A percentile compares a stretch with the other conserved stretches of the same genome.
These are phyloP conservation scores for Trametes villosa DNA, from an alignment of 768 basidiomycete species.

Conservation along the genomic window DNA sequence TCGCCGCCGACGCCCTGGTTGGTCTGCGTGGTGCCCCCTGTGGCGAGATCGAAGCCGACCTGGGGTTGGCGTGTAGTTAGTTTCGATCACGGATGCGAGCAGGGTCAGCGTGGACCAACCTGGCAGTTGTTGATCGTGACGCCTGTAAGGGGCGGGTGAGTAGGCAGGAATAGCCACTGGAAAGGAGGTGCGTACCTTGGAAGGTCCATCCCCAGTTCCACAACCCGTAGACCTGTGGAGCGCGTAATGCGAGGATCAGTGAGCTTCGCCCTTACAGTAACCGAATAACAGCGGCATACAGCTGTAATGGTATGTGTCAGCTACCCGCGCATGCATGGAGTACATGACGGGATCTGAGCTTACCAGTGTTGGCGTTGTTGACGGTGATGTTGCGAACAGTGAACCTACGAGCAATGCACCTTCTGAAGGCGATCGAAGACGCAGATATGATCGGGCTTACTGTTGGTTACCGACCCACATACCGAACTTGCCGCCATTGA, in stretches of 20 bases:
- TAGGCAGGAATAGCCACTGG: not conserved
- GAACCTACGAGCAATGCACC: slow-evolving; percentile 43
- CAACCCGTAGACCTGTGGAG: slow-evolving; percentile 24
- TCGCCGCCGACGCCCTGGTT: slow-evolving; percentile 52
- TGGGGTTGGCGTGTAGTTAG: slow-evolving; percentile 1
- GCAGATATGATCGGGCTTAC: slow-evolving; percentile 38
- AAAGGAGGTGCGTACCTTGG: slow-evolving; percentile 39
- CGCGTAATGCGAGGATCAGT: not conserved
- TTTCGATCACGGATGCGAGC: not conserved
- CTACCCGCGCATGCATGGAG: not conserved
- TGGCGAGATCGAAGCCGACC: slow-evolving; percentile 30
- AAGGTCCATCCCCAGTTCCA: slow-evolving; percentile 52
- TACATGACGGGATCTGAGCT: slow-evolving; percentile 10
- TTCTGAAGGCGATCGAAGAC: not conserved
- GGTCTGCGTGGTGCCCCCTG: slow-evolving; percentile 18
- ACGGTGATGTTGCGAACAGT: slow-evolving; percentile 67
- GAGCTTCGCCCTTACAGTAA: too few species aligned
- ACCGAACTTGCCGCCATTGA: slow-evolving; percentile 47
- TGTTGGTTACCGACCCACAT: slow-evolving; percentile 75
- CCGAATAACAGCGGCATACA: slow-evolving; percentile 7
- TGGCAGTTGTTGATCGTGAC: slow-evolving; percentile 44
- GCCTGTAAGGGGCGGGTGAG: slow-evolving; percentile 6
- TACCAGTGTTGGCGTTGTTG: slow-evolving; percentile 50
- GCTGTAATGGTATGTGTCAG: not conserved
- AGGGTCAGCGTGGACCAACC: slow-evolving; percentile 33